Evolutionary conservation across 2,329 filamentous ascomycete genomes (phyloP).

Genomic region (Sporothrix protearum): DNA sequence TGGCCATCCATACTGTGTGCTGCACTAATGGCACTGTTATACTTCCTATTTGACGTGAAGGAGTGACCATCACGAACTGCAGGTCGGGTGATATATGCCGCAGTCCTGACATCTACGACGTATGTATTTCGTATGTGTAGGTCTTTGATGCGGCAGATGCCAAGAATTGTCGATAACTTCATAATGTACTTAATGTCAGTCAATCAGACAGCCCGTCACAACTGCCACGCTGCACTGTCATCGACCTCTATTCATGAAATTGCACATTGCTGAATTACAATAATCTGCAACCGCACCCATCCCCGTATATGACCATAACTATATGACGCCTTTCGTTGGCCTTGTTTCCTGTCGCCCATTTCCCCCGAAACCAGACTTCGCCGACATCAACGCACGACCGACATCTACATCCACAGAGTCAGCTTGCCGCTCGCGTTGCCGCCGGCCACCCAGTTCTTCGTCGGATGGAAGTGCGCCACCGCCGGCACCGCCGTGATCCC

Average conservation of each 20-base stretch:
- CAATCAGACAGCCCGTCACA: neutral
- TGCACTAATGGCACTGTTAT: neutral
- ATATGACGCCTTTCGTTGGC: neutral
- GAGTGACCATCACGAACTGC: neutral
- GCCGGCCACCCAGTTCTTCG: conserved; percentile 84
- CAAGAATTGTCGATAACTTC: neutral
- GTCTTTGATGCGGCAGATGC: neutral
- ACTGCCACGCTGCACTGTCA: neutral
- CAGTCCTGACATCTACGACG: neutral
- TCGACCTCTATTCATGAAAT: neutral
- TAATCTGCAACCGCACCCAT: neutral
- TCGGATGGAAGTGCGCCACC: conserved; percentile 85
- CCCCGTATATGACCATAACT: neutral
- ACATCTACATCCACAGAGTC: conserved; percentile 73
- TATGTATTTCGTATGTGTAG: neutral
- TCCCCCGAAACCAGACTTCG: neutral
- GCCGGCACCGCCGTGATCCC: conserved; percentile 93
- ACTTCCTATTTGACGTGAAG: neutral
- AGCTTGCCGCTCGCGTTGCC: conserved; percentile 90
- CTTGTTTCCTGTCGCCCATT: neutral
- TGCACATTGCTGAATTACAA: neutral
- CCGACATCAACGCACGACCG: too few species aligned
- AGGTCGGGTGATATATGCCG: neutral
- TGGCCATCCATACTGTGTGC: conserved; percentile 3
- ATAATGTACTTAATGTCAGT: neutral